These are phyloP conservation scores for Parachaetomium inaequale DNA, from an alignment of 495 filamentous ascomycete genomes.

Conservation along the genomic window DNA sequence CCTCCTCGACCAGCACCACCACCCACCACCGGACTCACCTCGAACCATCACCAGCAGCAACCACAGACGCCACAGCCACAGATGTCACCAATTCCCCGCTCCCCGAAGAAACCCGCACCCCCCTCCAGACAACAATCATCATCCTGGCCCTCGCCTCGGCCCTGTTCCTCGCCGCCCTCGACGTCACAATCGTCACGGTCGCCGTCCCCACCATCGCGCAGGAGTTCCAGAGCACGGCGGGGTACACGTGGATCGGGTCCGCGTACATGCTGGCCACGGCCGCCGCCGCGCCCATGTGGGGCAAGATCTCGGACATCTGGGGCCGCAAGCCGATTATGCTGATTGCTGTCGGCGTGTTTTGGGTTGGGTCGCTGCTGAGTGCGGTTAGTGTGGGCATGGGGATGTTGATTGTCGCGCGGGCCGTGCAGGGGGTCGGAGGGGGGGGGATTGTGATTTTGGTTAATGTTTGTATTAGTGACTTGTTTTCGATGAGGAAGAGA, in stretches of 20 bases:
- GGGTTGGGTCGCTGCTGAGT: constrained; percentile 69
- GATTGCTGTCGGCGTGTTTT: constrained; percentile 67
- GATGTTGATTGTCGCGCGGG: constrained; percentile 72
- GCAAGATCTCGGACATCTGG: constrained; percentile 83
- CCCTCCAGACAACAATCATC: constrained; percentile 36
- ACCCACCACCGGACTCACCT: no score
- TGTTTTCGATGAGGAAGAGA: constrained; percentile 68
- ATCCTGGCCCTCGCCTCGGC: constrained; percentile 45
- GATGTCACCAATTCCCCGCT: constrained; percentile 1
- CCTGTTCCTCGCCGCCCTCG: constrained; percentile 54
- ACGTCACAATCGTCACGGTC: constrained; percentile 38
- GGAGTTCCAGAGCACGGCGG: constrained; percentile 58
- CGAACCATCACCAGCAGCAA: background rate
- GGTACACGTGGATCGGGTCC: constrained; percentile 75
- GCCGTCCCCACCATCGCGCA: constrained; percentile 58
- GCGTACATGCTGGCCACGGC: constrained; percentile 67
- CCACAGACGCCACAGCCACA: background rate
- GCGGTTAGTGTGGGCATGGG: constrained; percentile 63
- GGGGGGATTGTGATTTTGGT: constrained; percentile 77
- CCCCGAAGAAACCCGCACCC: constrained; percentile 36
- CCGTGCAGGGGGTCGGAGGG: constrained; percentile 79
- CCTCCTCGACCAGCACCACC: background rate
- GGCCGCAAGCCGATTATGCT: constrained; percentile 79
- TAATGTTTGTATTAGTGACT: constrained; percentile 77
- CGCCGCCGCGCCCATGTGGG: constrained; percentile 70